Conservation (phyloP, 2,329 filamentous ascomycete genomes). For the Ophiostoma angusticollis region DNA sequence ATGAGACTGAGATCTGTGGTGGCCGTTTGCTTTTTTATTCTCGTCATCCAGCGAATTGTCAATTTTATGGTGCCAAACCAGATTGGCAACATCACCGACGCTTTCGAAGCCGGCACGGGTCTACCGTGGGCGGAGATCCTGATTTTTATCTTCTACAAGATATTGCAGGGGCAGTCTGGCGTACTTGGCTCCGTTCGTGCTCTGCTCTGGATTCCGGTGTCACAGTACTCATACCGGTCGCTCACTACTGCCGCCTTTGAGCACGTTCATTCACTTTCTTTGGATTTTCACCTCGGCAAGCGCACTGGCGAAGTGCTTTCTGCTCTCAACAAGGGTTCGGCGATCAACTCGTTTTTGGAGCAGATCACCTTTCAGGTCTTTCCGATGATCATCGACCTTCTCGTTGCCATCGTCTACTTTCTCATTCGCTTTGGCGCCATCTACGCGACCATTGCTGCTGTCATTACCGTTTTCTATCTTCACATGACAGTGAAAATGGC, state of each 20-base stretch:
- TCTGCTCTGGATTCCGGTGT: conserved; percentile 88
- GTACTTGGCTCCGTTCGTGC: conserved; percentile 71
- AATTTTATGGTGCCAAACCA: conserved; percentile 79
- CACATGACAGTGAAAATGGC: conserved; percentile 96
- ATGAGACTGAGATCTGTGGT: conserved; percentile 62
- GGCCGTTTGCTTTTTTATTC: conserved; percentile 66
- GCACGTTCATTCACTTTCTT: conserved; percentile 86
- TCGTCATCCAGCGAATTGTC: conserved; percentile 68
- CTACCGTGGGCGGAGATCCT: conserved; percentile 65
- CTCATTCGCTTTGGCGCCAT: conserved; percentile 69
- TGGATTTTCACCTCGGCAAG: conserved; percentile 95
- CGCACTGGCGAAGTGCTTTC: conserved; percentile 93
- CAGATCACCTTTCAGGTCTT: conserved; percentile 92
- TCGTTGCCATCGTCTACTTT: conserved; percentile 74
- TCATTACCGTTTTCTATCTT: conserved; percentile 91
- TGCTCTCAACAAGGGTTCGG: conserved; percentile 86
- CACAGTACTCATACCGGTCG: conserved; percentile 91
- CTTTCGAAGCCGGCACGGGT: conserved; percentile 35
- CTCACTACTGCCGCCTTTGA: conserved; percentile 92
- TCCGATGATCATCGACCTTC: conserved; percentile 85
- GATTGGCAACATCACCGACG: conserved; percentile 66
- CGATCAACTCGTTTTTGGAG: conserved; percentile 93
- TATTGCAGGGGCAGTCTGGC: conserved; percentile 81
- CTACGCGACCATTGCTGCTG: conserved; percentile 77
- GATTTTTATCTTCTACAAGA: conserved; percentile 63